These are phyloP conservation scores for Metroxylon sagu DNA, from an alignment of 176 grass and related monocot genomes.

Conservation along the genomic window DNA sequence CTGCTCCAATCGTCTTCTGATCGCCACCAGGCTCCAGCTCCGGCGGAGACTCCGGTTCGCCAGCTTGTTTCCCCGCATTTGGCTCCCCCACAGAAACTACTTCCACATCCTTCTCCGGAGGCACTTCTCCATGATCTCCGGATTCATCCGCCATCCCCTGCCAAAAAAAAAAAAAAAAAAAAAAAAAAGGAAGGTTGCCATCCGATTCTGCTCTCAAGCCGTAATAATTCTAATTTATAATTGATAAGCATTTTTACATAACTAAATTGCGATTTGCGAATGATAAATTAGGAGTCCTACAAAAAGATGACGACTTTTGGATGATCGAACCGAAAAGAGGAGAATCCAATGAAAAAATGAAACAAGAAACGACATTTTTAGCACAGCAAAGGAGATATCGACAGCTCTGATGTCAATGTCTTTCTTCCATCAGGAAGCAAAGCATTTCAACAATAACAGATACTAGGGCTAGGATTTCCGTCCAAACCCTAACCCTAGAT, in stretches of 20 bases:
- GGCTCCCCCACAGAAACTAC: background rate
- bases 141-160: constrained; percentile 5
- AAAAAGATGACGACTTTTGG: too few species aligned
- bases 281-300: background rate
- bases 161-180: background rate
- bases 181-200: background rate
- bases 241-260: background rate
- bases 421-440: too few species aligned
- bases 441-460: too few species aligned
- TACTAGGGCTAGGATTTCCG: too few species aligned
- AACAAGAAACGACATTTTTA: too few species aligned
- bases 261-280: background rate
- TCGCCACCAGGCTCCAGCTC: constrained; percentile 1
- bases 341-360: too few species aligned
- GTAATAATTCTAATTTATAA: background rate
- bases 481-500: too few species aligned
- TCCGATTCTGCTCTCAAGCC: background rate
- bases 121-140: background rate
- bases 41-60: background rate
- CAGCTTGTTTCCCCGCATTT: background rate
- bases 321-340: too few species aligned
- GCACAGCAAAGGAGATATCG: too few species aligned
- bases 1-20: background rate
- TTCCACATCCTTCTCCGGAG: constrained; percentile 1
- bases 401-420: too few species aligned